Base-by-base conservation (phyloP, 805 yeast species). In the Vanderwaltozyma verrucispora region DNA sequence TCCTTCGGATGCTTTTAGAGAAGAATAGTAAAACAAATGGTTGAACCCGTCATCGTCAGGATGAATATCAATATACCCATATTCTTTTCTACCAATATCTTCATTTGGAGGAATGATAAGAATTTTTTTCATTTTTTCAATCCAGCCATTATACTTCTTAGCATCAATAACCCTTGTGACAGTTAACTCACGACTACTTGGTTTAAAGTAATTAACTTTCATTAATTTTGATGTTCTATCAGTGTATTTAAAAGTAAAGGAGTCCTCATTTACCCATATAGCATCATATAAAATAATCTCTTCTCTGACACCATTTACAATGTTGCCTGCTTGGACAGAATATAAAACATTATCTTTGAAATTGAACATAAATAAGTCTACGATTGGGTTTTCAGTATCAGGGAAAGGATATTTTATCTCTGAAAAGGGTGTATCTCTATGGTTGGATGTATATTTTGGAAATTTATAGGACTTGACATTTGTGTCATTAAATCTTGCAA, bases 381-480 rank as follows among this genome's bases (percentile, higher is more conserved):
- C 63, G 6, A 51, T 50, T 1, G 94, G 89, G 48, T 79, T 77
- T 1, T 61, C 46, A 23, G 67, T 67, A 0, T 92, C 92, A 2
- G 89, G 82, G 50, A 77, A 80, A 1, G 94, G 88, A 53, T 83
- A 83, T 44, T 72, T 75, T 36, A 80, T 55, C 10, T 57, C 45
- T 18, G 65, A 59, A 9, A 59, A 45, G 4, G 50, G 48, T 1
- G 84, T 83, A 49, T 78, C 79, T 34, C 40, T 31, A 2, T 51
- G 46, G 5, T 53, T 48, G 28, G 64, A 64, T 2, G 71, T 68
- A 48, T 67, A 82, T 39, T 62, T 68, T 35, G 77, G 78, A 26
- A 80, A 51, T 13, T 68, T 58, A 42, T 72, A 74, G 5, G 59
- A 56, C 1, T 69, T 70, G 1, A 82, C 92, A 0, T 63, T 49